These are phyloP conservation scores for Cercospora canescens DNA, from an alignment of 2,329 filamentous ascomycete genomes.

Conservation along the genomic window DNA sequence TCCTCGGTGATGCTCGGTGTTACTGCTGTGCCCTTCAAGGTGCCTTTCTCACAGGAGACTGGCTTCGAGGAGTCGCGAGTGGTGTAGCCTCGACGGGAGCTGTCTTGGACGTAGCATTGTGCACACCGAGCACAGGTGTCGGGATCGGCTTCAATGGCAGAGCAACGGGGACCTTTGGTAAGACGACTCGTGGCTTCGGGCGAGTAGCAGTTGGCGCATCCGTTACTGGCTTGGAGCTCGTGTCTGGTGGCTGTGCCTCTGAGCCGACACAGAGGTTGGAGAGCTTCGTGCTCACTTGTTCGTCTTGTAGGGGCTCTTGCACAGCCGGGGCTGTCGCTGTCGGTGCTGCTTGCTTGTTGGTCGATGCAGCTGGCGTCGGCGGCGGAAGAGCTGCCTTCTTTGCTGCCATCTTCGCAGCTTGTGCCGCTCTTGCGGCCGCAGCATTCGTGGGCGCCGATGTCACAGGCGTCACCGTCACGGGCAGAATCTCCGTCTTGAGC, in stretches of 20 bases:
- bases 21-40: background rate
- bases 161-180: slow-evolving; percentile 7
- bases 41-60: background rate
- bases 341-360: slow-evolving; percentile 2
- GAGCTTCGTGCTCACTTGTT: background rate
- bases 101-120: slow-evolving; percentile 16
- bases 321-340: slow-evolving; percentile 1
- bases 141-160: slow-evolving; percentile 15
- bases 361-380: background rate
- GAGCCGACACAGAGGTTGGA: background rate
- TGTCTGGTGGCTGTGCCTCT: background rate
- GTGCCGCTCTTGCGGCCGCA: slow-evolving; percentile 13
- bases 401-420: slow-evolving; percentile 5
- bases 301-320: background rate
- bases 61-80: slow-evolving; percentile 2
- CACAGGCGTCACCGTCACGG: slow-evolving; percentile 39
- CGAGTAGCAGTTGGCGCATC: background rate
- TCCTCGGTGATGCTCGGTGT: background rate
- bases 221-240: background rate
- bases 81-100: slow-evolving; percentile 14
- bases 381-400: slow-evolving; percentile 6
- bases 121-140: slow-evolving; percentile 24
- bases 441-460: slow-evolving; percentile 16
- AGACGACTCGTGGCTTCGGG: slow-evolving; percentile 6
- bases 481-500: slow-evolving; percentile 60